Evolutionary conservation across 2,329 filamentous ascomycete genomes (phyloP), one percentile per base, ranked within the genome.

Genomic region (Diaporthe citriasiana): DNA sequence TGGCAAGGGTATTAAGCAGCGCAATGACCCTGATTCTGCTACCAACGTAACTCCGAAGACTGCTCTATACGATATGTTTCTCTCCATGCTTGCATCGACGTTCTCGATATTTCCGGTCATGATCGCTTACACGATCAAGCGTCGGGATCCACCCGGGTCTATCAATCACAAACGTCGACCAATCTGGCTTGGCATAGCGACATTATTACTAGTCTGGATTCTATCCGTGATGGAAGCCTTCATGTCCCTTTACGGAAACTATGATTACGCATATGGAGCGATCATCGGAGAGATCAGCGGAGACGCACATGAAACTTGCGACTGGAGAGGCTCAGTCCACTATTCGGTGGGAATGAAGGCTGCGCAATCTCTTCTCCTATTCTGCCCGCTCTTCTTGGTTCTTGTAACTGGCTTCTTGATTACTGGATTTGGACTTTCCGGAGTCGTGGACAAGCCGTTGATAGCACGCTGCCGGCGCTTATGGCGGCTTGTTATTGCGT

Each of bases 21-120:
- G 53, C 3, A 22, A 56, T 2, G 30, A 35, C 8, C 40, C 40
- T 42, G 40, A 15, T 42, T 13, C 40, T 42, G 17, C 13, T 4
- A 42, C 3, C 4, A 15, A 53, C 9, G 12, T 30, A 9, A 25
- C 51, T 15, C 51, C 10, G 6, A 27, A 27, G 27, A 30, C 27
- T n/a, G 27, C 15, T 4, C 15, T 55, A 33, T 55, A 55, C 51
- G 51, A 55, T 27, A 57, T 57, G 55, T 5, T 57, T 8, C 55
- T 57, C 13, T 57, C 55, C 0, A 57, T 57, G 55, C 33, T 57
- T 6, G 55, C 55, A 7, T 57, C 55, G 10, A 57, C 33, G 9
- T 57, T 57, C 30, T 57, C 55, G 17, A 38, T 57, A 33, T 57
- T 57, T 38, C 55, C 55, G 8, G 55, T 57, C 9, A 57, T 57